These are phyloP conservation scores for Arthrocladium fulminans DNA, from an alignment of 2,329 filamentous ascomycete genomes.

Conservation along the genomic window DNA sequence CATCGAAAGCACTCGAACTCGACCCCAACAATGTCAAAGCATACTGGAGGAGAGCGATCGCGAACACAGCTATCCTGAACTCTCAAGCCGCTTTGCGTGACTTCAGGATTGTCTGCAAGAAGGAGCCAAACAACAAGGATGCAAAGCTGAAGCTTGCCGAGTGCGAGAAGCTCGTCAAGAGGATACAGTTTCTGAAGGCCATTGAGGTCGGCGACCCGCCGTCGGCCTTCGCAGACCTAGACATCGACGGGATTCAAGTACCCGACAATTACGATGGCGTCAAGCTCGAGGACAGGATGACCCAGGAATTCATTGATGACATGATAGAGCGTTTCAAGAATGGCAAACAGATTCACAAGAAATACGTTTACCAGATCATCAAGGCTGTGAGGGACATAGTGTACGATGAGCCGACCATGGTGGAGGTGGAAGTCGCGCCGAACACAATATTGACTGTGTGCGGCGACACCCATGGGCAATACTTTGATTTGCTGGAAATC, in stretches of 20 bases:
- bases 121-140: conserved; percentile 80
- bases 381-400: conserved; percentile 81
- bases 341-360: conserved; percentile 88
- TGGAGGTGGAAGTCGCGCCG: conserved; percentile 73
- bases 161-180: conserved; percentile 89
- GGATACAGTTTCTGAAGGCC: conserved; percentile 84
- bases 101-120: conserved; percentile 81
- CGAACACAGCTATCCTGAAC: conserved; percentile 81
- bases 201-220: conserved; percentile 90
- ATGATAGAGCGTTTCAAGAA: conserved; percentile 95
- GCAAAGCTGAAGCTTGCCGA: conserved; percentile 84
- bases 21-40: conserved; percentile 81
- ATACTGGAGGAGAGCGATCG: conserved; percentile 86
- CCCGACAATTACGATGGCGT: conserved; percentile 81
- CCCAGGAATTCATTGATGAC: conserved; percentile 91
- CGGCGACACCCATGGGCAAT: conserved; percentile 96
- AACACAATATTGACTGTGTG: conserved; percentile 83
- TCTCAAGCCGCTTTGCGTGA: conserved; percentile 83
- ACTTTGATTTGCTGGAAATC: conserved; percentile 92
- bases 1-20: conserved; percentile 81
- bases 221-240: conserved; percentile 81
- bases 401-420: conserved; percentile 92
- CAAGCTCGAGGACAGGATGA: conserved; percentile 72
- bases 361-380: conserved; percentile 96
- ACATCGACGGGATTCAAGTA: conserved; percentile 75